These are phyloP conservation scores for Chenopodium berlandieri DNA, from an alignment of 148 eudicot species.

Conservation along the genomic window DNA sequence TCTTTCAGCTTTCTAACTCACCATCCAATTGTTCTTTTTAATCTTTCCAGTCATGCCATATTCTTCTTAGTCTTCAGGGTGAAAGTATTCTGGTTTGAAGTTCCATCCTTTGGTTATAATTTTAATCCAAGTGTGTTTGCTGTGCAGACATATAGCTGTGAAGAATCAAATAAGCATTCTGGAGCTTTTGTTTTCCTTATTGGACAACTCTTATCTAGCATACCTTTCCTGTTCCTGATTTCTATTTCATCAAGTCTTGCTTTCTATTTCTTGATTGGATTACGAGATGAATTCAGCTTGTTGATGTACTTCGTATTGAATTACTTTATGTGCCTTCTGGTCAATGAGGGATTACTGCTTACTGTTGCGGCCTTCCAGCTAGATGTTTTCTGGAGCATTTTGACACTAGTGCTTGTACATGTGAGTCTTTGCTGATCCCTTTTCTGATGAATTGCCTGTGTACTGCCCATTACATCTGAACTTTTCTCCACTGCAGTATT, in stretches of 20 bases:
- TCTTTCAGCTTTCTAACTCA: not conserved
- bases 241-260: conserved; percentile 84
- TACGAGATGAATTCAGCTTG: conserved; percentile 82
- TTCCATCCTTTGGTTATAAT: conserved; percentile 8
- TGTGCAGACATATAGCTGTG: conserved; percentile 69
- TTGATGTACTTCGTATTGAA: conserved; percentile 92
- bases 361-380: conserved; percentile 63
- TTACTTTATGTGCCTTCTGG: conserved; percentile 80
- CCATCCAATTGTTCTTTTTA: not conserved
- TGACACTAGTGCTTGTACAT: conserved; percentile 63
- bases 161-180: conserved; percentile 78
- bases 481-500: not conserved
- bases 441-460: not conserved
- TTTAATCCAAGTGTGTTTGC: conserved; percentile 13
- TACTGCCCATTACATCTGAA: not conserved
- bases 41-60: not conserved
- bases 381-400: conserved; percentile 74
- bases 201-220: conserved; percentile 88
- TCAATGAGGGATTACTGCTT: conserved; percentile 82
- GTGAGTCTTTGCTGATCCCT: conserved; percentile 47
- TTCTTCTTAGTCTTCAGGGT: not conserved
- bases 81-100: not conserved
- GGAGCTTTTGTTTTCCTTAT: conserved; percentile 74
- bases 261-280: conserved; percentile 85
- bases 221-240: conserved; percentile 93